Base-by-base conservation (phyloP, 2,329 filamentous ascomycete genomes). In the Calonectria henricotiae region DNA sequence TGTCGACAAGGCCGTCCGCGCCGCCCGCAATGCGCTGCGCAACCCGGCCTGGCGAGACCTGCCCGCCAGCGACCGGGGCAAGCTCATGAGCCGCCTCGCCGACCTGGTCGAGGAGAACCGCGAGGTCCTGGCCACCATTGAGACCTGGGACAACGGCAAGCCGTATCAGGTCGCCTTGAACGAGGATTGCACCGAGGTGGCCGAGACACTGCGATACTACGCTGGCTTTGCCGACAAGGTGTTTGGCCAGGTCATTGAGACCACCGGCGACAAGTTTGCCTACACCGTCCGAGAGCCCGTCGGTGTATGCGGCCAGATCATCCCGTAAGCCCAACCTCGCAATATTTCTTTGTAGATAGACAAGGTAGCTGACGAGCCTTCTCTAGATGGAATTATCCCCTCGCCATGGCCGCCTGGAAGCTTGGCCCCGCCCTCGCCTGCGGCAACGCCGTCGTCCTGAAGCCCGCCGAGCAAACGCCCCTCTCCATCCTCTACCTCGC, bases 201-300 rank as follows among this genome's bases (percentile, higher is more conserved):
- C 82, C 35, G 80, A 81, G 30, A 81, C 92, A 13, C 84, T 91
- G 65, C 91, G 90, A 75, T 96, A 96, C 83, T 96, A 95, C 77
- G 93, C 90, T 49, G 93, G 93, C 67, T 95, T 89, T 80, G 91
- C 92, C 54, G 93, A 96, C 84, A 96, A 96, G 85, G 90, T 93
- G 71, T 90, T 91, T 71, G 93, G 94, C 37, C 89, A 93, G 79
- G 91, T 92, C n/a, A 94, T 95, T 74, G 91, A 93, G 75, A 92
- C 91, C 11, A 90, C 89, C 2, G 87, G 89, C 1, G 83, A 85
- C 54, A 95, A 95, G 82, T 88, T 95, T 72, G 92, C 92, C 2
- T 96, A 95, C 63, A 70, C 67, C 4, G 54, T 67, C 25, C 68
- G 68, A 13, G 51, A 70, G 13, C 70, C 64, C 15, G 58, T 72